Percentiles rank a stretch among this genome's conserved stretches.
These are phyloP conservation scores for Zygoascus tannicola DNA, from an alignment of 805 yeast species.

Conservation along the genomic window DNA sequence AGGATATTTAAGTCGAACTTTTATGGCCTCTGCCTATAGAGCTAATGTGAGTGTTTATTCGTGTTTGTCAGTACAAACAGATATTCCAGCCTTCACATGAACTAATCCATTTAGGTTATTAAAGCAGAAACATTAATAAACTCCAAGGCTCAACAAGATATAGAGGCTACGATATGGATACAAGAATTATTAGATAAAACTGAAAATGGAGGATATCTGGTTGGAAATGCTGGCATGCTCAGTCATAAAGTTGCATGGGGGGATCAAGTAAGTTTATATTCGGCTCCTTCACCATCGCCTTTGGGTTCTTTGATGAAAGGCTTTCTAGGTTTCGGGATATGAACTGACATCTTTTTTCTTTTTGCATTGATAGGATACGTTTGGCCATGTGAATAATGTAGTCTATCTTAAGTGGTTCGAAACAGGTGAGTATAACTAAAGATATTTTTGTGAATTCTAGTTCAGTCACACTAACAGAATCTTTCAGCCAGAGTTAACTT, in stretches of 20 bases:
- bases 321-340: not conserved
- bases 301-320: not conserved
- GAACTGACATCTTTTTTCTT: no score
- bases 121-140: no score
- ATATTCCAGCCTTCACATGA: no score
- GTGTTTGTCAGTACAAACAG: not conserved
- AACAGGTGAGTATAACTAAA: constrained; percentile 8
- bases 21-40: no score
- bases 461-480: not conserved
- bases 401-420: constrained; percentile 28
- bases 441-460: not conserved
- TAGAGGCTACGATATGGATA: constrained; percentile 16
- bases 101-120: not conserved
- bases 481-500: constrained; percentile 22
- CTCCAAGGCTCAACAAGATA: not conserved
- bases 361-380: constrained; percentile 17
- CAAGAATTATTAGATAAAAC: constrained; percentile 15
- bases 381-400: constrained; percentile 28
- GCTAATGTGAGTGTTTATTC: not conserved
- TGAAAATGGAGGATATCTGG: constrained; percentile 19
- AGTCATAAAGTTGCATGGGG: constrained; percentile 23
- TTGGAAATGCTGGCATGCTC: constrained; percentile 15
- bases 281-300: not conserved
- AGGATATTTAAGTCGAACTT: no score
- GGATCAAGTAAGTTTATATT: constrained; percentile 9